phyloP scores from a whole-genome alignment of 495 filamentous ascomycete genomes.

The Hypoxylon rickii region DNA sequence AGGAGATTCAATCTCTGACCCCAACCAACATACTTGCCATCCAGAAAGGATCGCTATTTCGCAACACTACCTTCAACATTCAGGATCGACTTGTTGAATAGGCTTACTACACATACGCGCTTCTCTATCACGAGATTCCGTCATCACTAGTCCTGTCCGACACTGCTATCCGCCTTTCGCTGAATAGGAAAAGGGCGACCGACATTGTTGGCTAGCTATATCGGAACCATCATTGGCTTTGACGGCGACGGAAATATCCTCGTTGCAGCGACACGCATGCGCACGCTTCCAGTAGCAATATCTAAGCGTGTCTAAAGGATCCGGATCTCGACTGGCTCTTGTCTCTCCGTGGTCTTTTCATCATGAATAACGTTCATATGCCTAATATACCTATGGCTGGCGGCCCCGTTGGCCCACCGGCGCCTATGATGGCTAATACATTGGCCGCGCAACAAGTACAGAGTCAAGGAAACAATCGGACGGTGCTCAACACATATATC shows the following conservation, averaged over 20 bases:
- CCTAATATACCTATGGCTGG: slow-evolving; percentile 66
- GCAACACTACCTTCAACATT: slow-evolving; percentile 2
- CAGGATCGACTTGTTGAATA: slow-evolving; percentile 6
- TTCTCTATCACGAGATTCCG: slow-evolving; percentile 3
- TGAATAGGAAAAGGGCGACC: slow-evolving; percentile 26
- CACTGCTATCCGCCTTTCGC: slow-evolving; percentile 16
- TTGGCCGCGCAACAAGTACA: slow-evolving; percentile 45
- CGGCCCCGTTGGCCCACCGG: slow-evolving; percentile 64
- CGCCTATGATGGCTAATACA: slow-evolving; percentile 74
- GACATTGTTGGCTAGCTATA: slow-evolving; percentile 1
- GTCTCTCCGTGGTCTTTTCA: slow-evolving; percentile 32
- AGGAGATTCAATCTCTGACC: slow-evolving; percentile 19
- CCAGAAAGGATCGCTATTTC: slow-evolving; percentile 17
- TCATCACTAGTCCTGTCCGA: slow-evolving; percentile 1
- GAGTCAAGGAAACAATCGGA: slow-evolving; percentile 47
- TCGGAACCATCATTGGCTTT: not conserved
- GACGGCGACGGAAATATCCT: slow-evolving; percentile 6
- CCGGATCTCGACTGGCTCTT: slow-evolving; percentile 30
- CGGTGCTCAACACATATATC: slow-evolving; percentile 86
- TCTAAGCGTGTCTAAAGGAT: slow-evolving; percentile 29
- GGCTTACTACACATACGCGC: slow-evolving; percentile 18
- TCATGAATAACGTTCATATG: slow-evolving; percentile 78
- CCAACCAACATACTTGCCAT: slow-evolving; percentile 20
- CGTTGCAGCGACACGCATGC: slow-evolving; percentile 27
- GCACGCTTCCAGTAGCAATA: slow-evolving; percentile 3